Percentiles rank a stretch among this genome's conserved stretches.
phyloP scores from a whole-genome alignment of 768 basidiomycete genomes.

The Pisolithus sp. region DNA sequence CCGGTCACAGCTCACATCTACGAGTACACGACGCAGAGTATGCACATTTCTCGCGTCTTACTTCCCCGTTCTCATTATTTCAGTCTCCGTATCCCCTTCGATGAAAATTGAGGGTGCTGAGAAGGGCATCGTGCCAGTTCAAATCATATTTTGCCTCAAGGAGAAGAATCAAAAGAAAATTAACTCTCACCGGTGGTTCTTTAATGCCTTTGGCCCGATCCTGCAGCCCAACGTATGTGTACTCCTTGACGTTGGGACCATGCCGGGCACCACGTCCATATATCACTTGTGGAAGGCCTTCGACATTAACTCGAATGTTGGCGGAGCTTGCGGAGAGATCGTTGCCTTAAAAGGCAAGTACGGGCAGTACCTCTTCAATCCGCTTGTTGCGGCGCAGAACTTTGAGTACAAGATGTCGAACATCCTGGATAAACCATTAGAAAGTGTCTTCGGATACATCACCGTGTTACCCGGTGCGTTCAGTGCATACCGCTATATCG shows the following conservation, averaged over 20 bases:
- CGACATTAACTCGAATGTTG: constrained; percentile 85
- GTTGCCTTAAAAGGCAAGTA: constrained; percentile 86
- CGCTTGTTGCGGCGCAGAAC: constrained; percentile 85
- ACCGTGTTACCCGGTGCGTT: constrained; percentile 91
- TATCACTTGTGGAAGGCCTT: constrained; percentile 96
- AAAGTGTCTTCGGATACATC: constrained; percentile 89
- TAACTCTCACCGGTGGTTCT: constrained; percentile 93
- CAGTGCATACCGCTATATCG: constrained; percentile 87
- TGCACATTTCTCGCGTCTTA: background rate
- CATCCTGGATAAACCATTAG: constrained; percentile 88
- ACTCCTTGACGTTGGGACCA: constrained; percentile 80
- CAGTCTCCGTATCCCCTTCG: constrained; percentile 76
- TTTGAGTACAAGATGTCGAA: constrained; percentile 95
- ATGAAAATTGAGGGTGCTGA: constrained; percentile 79
- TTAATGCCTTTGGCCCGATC: constrained; percentile 80
- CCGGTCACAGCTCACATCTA: constrained; percentile 87
- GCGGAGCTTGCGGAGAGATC: constrained; percentile 94
- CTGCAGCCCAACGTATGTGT: constrained; percentile 91
- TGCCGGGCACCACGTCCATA: constrained; percentile 82
- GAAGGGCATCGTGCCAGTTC: constrained; percentile 79
- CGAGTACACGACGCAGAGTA: constrained; percentile 91
- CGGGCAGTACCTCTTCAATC: constrained; percentile 73
- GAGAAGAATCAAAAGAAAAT: constrained; percentile 96
- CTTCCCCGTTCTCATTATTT: constrained; percentile 5
- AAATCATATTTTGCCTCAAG: constrained; percentile 88